Base-by-base conservation (phyloP, 768 basidiomycete genomes). In the Mycena albidolilacea region DNA sequence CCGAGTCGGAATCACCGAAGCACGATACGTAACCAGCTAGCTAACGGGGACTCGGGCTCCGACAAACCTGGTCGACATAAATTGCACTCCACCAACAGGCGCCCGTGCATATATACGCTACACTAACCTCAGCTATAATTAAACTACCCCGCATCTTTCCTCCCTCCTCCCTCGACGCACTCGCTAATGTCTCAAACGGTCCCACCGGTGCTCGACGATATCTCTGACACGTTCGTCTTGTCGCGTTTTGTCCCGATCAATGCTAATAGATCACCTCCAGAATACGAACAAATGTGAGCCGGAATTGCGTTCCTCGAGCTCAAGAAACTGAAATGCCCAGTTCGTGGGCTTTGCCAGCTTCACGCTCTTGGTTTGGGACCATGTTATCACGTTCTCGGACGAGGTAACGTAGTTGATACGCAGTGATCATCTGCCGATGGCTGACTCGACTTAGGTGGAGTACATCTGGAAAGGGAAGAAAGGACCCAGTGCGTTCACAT, bases 361-460 rank as follows among this genome's bases (percentile, higher is more conserved):
- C 77, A 80, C 81, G 23, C 70, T 82, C 23, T 75, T 84, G 6
- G 69, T 84, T 1, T 84, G 81, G 81, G 84, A 85, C 60, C 84
- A 84, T 63, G 64, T 81, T 23, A 62, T 84, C 37, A 81, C 83
- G 1, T 79, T 84, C 35, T 65, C 66, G 1, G 84, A 84, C 60
- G 82, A 83, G 77, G 72, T 73, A 55, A 21, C 8, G 23, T 30
- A 35, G 3, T 21, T 39, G 30, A 10, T 11, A 14, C 5, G 35
- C 61, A 11, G 14, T 41, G n/a, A 1, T 14, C n/a, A 6, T 21
- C 39, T 10, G 30, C 1, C 66, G 23, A 7, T 57, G 39, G 17
- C n/a, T 21, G 9, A 55, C n/a, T 48, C 62, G 41, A 21, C 44
- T 15, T 52, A 73, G 72, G 76, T 84, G 10, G 79, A 84, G 63